These are phyloP conservation scores for Clohesyomyces aquaticus DNA, from an alignment of 495 filamentous ascomycete genomes.

Conservation along the genomic window DNA sequence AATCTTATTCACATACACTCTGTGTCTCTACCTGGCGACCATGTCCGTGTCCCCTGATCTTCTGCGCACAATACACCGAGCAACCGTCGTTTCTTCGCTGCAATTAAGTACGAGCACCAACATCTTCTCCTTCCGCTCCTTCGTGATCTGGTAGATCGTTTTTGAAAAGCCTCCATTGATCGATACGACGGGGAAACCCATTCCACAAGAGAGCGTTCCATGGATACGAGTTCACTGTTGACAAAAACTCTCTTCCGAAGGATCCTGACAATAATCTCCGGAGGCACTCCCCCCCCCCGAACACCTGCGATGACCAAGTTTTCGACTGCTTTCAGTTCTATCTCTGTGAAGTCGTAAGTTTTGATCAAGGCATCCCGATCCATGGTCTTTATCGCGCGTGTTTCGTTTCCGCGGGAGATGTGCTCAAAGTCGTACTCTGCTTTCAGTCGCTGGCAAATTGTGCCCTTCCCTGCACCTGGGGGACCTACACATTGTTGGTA, in stretches of 20 bases:
- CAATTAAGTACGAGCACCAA: background rate
- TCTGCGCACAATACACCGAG: background rate
- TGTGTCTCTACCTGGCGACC: too few species aligned
- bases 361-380: background rate
- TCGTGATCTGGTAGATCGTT: background rate
- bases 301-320: too few species aligned
- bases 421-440: background rate
- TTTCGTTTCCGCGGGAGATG: background rate
- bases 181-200: background rate
- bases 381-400: background rate
- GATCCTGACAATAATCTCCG: background rate
- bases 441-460: background rate
- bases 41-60: background rate
- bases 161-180: background rate
- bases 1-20: too few species aligned
- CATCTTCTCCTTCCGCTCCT: background rate
- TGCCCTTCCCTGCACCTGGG: background rate
- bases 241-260: background rate
- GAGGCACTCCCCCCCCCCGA: background rate
- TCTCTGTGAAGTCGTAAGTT: background rate
- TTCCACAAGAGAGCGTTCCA: background rate
- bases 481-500: background rate
- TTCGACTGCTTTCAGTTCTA: background rate
- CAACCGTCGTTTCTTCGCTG: background rate
- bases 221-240: background rate